Base-by-base conservation (phyloP, 805 yeast genomes). In the Ogataea methylovora region DNA sequence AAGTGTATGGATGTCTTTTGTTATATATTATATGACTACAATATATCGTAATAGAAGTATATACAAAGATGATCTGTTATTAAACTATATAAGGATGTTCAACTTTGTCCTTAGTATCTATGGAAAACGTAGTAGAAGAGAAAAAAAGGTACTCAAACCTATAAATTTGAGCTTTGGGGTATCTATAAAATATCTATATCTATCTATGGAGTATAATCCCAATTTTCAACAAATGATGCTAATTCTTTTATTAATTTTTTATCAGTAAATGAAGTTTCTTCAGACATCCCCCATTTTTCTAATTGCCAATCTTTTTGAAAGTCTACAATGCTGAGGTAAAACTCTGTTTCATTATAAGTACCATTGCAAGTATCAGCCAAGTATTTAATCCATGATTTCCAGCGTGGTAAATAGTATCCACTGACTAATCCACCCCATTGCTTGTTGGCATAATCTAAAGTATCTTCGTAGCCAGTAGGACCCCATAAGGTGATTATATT, bases 341-440 rank as follows among this genome's bases (percentile, higher is more conserved):
- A 33, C 12, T 27, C 36, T 5, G 32, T 33, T 5, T 32, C 22
- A 17, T 33, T 33, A 16, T 33, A 28, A 17, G 23, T 20, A 10
- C n/a, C 17, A n/a, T 28, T 21, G 8, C 19, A 21, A 13, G 9
- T 7, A n/a, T 16, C 15, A 20, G 32, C 36, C 20, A 33, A 15
- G 29, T 27, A 33, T 10, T 33, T 5, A n/a, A 33, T 27, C 36
- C 36, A 33, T 18, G 32, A 17, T 12, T 32, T 22, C 39, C 39
- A 36, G 8, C 39, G 21, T 10, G 38, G 37, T 14, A 18, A 20
- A 21, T 36, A 32, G 20, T 32, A 36, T 5, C 23, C 32, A 11
- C 18, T 12, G 7, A 36, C 27, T n/a, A 36, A 20, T 4, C 39
- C 39, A 32, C 36, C 30, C 39, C 39, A 36, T 30, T 36, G 39